Percentiles rank a stretch among this genome's conserved stretches.
These are phyloP conservation scores for Talaromyces nanjingensis DNA, from an alignment of 495 filamentous ascomycete species.

Conservation along the genomic window DNA sequence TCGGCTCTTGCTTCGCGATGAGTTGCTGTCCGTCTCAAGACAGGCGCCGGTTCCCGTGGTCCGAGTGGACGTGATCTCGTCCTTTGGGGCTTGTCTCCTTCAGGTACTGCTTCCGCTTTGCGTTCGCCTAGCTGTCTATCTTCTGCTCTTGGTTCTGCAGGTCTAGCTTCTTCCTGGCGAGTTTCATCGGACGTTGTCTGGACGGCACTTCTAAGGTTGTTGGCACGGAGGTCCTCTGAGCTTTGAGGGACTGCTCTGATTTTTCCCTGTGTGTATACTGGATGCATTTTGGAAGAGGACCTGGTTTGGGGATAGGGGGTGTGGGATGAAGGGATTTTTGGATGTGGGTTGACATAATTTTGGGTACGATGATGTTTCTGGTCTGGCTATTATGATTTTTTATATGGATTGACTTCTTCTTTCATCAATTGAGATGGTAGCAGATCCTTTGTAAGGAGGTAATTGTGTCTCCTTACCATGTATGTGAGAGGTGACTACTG, in stretches of 20 bases:
- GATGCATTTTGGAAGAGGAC: not conserved
- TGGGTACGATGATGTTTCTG: too few relatives aligned
- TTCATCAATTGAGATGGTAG: not conserved
- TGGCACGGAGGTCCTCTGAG: not conserved
- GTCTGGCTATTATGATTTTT: not conserved
- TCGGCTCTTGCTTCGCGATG: too few relatives aligned
- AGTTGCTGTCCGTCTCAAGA: not conserved
- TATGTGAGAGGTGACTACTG: not conserved
- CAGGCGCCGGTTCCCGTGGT: not conserved
- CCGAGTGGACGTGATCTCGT: not conserved
- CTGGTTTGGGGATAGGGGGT: not conserved
- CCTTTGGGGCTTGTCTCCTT: not conserved
- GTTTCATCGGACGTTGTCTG: not conserved
- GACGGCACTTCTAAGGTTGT: not conserved
- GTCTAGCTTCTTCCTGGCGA: not conserved
- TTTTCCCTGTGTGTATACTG: not conserved
- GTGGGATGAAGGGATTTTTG: not conserved
- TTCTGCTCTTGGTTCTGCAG: not conserved
- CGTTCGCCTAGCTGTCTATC: not conserved
- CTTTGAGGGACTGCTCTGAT: not conserved
- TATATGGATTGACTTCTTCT: not conserved
- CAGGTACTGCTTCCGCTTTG: not conserved
- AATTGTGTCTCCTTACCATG: not conserved
- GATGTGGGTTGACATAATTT: too few relatives aligned
- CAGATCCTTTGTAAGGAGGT: not conserved